These are phyloP conservation scores for Trichophyton verrucosum DNA, from an alignment of 2,329 filamentous ascomycete genomes.

Conservation along the genomic window DNA sequence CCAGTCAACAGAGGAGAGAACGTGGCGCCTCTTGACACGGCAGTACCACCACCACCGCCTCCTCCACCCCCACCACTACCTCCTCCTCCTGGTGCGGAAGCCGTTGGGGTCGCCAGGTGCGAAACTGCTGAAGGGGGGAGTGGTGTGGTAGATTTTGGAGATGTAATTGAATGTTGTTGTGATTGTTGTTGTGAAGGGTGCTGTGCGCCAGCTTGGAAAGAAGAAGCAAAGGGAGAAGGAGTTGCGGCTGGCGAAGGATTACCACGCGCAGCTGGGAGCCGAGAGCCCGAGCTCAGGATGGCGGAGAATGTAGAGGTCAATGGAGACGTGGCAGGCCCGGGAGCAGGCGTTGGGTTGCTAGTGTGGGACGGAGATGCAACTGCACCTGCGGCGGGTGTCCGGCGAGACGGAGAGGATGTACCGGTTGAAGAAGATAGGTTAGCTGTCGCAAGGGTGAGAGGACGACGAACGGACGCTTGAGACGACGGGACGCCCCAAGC, in stretches of 20 bases:
- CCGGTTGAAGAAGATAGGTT: constrained; percentile 33
- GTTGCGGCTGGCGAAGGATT: constrained; percentile 44
- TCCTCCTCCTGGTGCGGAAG: constrained; percentile 41
- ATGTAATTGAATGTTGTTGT: constrained; percentile 42
- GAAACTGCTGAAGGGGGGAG: constrained; percentile 43
- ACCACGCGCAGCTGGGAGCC: constrained; percentile 40
- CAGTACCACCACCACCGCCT: constrained; percentile 43
- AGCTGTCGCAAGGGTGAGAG: constrained; percentile 45
- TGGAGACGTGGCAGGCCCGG: constrained; percentile 38
- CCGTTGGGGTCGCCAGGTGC: constrained; percentile 45
- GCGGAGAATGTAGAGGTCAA: constrained; percentile 42
- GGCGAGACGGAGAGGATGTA: constrained; percentile 32
- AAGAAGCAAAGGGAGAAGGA: constrained; percentile 41
- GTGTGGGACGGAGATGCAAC: constrained; percentile 31
- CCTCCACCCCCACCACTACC: constrained; percentile 41
- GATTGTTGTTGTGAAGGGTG: constrained; percentile 35
- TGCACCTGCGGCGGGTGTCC: constrained; percentile 19
- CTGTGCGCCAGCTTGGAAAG: constrained; percentile 41
- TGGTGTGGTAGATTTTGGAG: constrained; percentile 41
- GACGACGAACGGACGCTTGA: constrained; percentile 43
- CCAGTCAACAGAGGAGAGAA: constrained; percentile 49
- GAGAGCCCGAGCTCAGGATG: constrained; percentile 38
- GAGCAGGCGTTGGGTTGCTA: constrained; percentile 38
- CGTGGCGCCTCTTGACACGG: constrained; percentile 44
- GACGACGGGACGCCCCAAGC: constrained; percentile 45